Conservation (phyloP, 768 basidiomycete genomes). For the Piloderma croceum region DNA sequence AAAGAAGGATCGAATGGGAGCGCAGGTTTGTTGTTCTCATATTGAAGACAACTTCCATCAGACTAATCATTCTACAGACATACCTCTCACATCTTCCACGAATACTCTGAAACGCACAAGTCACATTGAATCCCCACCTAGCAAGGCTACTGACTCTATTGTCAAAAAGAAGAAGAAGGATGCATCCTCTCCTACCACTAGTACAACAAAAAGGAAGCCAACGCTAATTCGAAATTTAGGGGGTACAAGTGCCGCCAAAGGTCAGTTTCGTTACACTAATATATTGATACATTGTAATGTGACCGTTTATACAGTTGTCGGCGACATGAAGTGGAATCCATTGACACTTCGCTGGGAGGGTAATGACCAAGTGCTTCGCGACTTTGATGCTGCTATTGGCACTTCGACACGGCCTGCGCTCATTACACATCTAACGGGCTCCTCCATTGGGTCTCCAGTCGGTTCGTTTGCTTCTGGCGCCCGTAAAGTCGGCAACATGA, state of each 20-base stretch:
- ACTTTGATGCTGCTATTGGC: constrained; percentile 78
- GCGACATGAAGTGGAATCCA: constrained; percentile 98
- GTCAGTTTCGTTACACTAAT: constrained; percentile 35
- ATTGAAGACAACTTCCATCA: constrained; percentile 15
- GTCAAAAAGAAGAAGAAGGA: constrained; percentile 52
- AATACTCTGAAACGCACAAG: constrained; percentile 54
- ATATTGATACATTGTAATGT: too few relatives aligned
- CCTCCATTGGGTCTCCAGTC: constrained; percentile 76
- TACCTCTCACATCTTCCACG: constrained; percentile 36
- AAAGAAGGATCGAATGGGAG: constrained; percentile 37
- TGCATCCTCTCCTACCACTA: constrained; percentile 36
- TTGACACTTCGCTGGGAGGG: constrained; percentile 90
- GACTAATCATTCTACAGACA: constrained; percentile 10
- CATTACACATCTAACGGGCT: constrained; percentile 89
- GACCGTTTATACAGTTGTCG: constrained; percentile 57
- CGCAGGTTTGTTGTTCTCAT: constrained; percentile 35
- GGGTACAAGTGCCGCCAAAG: constrained; percentile 61
- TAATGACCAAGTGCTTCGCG: constrained; percentile 85
- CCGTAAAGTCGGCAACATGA: constrained; percentile 95
- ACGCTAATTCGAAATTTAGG: constrained; percentile 85
- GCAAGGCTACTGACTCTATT: constrained; percentile 28
- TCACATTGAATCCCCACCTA: constrained; percentile 49
- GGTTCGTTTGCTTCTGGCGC: constrained; percentile 72
- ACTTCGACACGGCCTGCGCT: constrained; percentile 89
- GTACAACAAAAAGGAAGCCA: constrained; percentile 63